Evolutionary conservation across 2,329 filamentous ascomycete genomes (phyloP), one percentile per base, ranked within the genome.

Genomic region (Chaetomium olivaceum): DNA sequence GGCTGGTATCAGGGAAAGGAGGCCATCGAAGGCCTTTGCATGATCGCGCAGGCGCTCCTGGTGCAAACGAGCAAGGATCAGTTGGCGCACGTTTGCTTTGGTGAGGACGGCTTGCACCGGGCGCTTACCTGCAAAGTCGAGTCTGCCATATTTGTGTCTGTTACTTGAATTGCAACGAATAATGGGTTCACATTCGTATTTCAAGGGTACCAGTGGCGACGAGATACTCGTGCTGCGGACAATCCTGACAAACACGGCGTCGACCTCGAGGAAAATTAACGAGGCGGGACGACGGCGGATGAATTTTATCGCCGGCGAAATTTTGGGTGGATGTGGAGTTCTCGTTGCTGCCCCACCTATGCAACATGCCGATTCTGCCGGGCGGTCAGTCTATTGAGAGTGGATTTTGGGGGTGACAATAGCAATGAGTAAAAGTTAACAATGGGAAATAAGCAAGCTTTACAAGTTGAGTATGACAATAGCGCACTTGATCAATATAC

Each of bases 1-100:
- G 67, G 92, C 92, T 50, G 93, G 92, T 66, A 96, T 96, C 69
- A 97, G 82, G 65, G 92, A 94, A 76, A 97, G 82, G 60, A 97
- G 82, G 55, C 92, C 92, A 79, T 96, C 90, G 74, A 97, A 96
- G 70, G 92, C 90, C 79, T 91, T 86, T 70, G 91, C 80, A 71
- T 86, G 82, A 69, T 80, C 81, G 76, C 83, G 83, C 72, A 87
- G 78, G 70, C 84, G 84, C 74, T 86, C 83, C 85, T 87, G 67
- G 61, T 19, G 31, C 14, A 46, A 3, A 25, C 11, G 52, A 54
- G 29, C 56, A 65, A 58, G 55, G 57, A 63, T 71, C 60, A 71
- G 70, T 58, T 27, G 48, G 48, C 16, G 48, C 59, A 57, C 25
- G 27, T 23, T 25, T 4, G 8, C 14, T 27, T 36, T 48, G 43